Conservation (phyloP, 257 asterid genomes). For the Plectranthus barbatus region DNA sequence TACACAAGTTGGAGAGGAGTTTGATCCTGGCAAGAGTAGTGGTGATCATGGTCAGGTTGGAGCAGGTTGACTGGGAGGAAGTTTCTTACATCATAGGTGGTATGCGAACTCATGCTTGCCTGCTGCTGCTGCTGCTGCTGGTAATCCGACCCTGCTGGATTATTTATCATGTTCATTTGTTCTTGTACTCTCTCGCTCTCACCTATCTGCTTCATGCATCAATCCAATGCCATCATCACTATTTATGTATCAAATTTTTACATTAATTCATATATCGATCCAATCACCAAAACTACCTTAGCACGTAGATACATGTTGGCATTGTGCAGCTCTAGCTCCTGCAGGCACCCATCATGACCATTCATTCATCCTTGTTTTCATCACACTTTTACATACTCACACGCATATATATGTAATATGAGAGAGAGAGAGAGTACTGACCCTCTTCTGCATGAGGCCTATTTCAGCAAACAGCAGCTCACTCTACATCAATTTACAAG, state of each 20-base stretch:
- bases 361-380: too few relatives aligned
- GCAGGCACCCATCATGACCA: constrained; percentile 9
- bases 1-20: constrained; percentile 39
- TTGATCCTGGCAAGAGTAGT: constrained; percentile 67
- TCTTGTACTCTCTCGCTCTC: constrained; percentile 69
- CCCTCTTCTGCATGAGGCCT: constrained; percentile 92
- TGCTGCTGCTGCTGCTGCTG: constrained; percentile 30
- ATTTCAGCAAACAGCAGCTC: constrained; percentile 82
- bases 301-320: constrained; percentile 88
- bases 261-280: too few relatives aligned
- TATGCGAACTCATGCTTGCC: constrained; percentile 29
- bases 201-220: constrained; percentile 42
- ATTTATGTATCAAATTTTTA: too few relatives aligned
- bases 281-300: constrained; percentile 38
- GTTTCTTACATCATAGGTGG: constrained; percentile 48
- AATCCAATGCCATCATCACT: not conserved
- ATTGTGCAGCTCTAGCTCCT: constrained; percentile 90
- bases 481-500: constrained; percentile 35
- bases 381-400: not conserved
- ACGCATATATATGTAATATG: too few relatives aligned
- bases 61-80: constrained; percentile 64
- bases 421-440: constrained; percentile 14
- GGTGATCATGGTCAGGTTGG: constrained; percentile 46
- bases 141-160: constrained; percentile 34
- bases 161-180: constrained; percentile 47